Evolutionary conservation across 2,329 filamentous ascomycete genomes (phyloP).

Genomic region (Aspergillus intermedius): DNA sequence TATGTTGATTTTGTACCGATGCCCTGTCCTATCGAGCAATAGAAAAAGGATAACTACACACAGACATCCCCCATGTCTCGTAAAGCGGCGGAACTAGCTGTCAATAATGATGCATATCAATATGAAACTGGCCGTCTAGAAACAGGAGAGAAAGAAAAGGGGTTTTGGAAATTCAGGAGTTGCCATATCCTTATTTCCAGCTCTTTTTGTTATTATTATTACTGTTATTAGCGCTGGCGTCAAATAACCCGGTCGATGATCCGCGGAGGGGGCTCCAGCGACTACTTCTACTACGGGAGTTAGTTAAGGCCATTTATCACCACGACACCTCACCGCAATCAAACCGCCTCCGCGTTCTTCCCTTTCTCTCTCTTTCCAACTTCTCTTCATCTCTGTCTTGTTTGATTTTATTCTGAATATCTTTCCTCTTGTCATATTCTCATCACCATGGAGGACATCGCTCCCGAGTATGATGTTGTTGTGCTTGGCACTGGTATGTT

Average conservation of each 20-base stretch:
- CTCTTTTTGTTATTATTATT: background rate
- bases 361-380: constrained; percentile 5
- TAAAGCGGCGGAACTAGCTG: background rate
- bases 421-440: constrained; percentile 11
- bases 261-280: constrained; percentile 10
- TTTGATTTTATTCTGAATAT: constrained; percentile 8
- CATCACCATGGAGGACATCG: constrained; percentile 86
- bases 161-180: background rate
- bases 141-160: background rate
- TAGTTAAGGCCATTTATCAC: no score
- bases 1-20: background rate
- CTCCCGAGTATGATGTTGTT: constrained; percentile 96
- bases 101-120: background rate
- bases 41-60: background rate
- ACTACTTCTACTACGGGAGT: background rate
- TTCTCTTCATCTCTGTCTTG: constrained; percentile 4
- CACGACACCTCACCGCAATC: constrained; percentile 5
- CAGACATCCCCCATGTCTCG: background rate
- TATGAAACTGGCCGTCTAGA: background rate
- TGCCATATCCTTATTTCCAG: background rate
- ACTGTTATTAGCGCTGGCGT: background rate
- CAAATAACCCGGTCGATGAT: constrained; percentile 10
- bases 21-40: background rate
- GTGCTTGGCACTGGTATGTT: constrained; percentile 90
- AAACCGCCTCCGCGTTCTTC: constrained; percentile 14